Evolutionary conservation across 2,329 filamentous ascomycete genomes (phyloP), one percentile per base, ranked within the genome.

Genomic region (Colletotrichum camelliae): DNA sequence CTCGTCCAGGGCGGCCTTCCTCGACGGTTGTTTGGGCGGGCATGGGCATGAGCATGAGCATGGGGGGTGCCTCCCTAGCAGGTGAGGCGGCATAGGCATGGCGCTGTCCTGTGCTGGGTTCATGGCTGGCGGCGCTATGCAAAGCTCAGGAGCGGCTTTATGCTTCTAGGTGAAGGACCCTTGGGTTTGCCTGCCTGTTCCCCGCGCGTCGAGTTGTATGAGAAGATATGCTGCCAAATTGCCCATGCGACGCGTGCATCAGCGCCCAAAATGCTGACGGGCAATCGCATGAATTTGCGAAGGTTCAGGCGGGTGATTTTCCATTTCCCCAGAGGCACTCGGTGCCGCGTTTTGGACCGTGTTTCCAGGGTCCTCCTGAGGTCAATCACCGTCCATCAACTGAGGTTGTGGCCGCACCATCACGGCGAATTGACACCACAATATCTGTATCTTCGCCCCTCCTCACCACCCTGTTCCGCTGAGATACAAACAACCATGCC

Each of bases 221-320:
- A 27, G 43, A 27, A 48, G 21, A 37, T 35, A 74, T 71, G 72
- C 67, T 60, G 60, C 67, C 39, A 61, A 71, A 61, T 72, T 71
- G 35, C 58, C 67, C 67, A 74, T 73, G 66, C 52, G 18, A n/a
- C 16, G 57, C 57, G 29, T 29, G 61, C 61, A 21, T 18, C 33
- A 29, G 24, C 43, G n/a, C 21, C 24, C 24, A 33, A 48, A 31
- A 48, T 35, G 58, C 29, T 57, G 57, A 57, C 57, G 27, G 58
- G 55, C 33, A 60, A 57, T 15, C 33, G 64, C 74, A 74, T 74
- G 58, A 74, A 69, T 61, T 35, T 72, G 58, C 69, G 35, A 58
- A 69, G 58, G 58, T 73, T 65, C 60, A 65, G 70, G 43, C 64
- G 48, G 64, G 24, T 60, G 73, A 43, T 39, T 35, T 21, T 29